These are phyloP conservation scores for Talaromyces sp. DNA, from an alignment of 2,329 filamentous ascomycete genomes.

Conservation along the genomic window DNA sequence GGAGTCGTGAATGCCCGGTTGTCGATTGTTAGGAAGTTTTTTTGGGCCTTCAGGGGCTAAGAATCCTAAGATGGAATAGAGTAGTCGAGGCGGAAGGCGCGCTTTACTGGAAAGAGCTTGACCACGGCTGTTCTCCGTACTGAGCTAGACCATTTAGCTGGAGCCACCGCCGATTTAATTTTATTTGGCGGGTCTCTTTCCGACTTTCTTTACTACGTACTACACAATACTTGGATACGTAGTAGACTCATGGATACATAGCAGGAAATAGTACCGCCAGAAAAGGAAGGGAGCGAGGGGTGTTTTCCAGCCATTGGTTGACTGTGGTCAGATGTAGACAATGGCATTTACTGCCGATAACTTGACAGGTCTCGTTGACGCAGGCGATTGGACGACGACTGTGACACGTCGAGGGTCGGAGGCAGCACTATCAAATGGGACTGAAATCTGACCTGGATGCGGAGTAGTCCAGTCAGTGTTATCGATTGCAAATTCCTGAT, in stretches of 20 bases:
- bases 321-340: neutral
- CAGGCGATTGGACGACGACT: neutral
- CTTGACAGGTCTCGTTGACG: neutral
- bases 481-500: neutral
- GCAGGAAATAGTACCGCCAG: neutral
- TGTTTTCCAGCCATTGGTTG: neutral
- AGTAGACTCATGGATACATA: too few species aligned
- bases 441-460: neutral
- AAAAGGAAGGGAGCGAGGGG: neutral
- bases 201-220: too few species aligned
- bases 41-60: conserved; percentile 11
- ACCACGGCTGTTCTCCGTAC: neutral
- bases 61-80: neutral
- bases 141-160: neutral
- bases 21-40: neutral
- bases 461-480: conserved; percentile 4
- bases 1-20: neutral
- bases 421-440: neutral
- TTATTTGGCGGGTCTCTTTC: conserved; percentile 1
- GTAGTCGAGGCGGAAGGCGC: neutral
- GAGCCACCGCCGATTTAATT: neutral
- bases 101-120: conserved; percentile 4
- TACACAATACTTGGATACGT: too few species aligned
- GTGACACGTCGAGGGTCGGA: conserved; percentile 3
- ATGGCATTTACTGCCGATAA: neutral